These are phyloP conservation scores for Populus ilicifolia DNA, from an alignment of 345 rosid species.

Conservation along the genomic window DNA sequence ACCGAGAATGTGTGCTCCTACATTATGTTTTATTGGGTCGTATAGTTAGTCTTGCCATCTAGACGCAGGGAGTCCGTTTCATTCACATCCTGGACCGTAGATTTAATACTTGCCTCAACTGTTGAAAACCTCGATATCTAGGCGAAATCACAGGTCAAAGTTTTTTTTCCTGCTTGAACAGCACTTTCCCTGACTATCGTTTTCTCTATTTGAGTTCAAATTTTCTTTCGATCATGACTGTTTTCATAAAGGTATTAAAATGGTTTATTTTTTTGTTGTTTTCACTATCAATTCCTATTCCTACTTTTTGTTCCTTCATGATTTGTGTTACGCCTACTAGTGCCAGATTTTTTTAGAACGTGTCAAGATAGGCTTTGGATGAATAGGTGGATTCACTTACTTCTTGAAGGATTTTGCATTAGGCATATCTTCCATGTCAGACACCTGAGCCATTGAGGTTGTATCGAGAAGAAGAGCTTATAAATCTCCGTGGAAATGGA, in stretches of 20 bases:
- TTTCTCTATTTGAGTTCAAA: too few species aligned
- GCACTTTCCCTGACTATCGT: neutral
- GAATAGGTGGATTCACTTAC: conserved; percentile 3
- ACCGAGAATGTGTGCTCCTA: neutral
- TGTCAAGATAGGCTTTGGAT: neutral
- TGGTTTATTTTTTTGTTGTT: neutral
- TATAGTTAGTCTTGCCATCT: neutral
- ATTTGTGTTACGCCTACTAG: neutral
- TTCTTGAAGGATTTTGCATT: conserved; percentile 6
- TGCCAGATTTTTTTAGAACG: neutral
- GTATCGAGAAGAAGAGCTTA: conserved; percentile 67
- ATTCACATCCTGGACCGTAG: neutral
- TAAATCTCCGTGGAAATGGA: conserved; percentile 61
- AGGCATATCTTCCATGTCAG: conserved; percentile 82
- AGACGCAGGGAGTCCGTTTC: neutral
- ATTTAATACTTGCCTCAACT: neutral
- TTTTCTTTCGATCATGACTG: neutral
- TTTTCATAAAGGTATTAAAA: neutral
- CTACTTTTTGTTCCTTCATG: neutral
- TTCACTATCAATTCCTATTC: neutral
- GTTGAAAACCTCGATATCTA: neutral
- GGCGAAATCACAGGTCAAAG: neutral
- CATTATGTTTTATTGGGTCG: neutral
- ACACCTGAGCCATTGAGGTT: conserved; percentile 64
- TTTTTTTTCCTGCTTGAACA: neutral